These are phyloP conservation scores for Tolypocladium paradoxum DNA, from an alignment of 2,329 filamentous ascomycete genomes.

Conservation along the genomic window DNA sequence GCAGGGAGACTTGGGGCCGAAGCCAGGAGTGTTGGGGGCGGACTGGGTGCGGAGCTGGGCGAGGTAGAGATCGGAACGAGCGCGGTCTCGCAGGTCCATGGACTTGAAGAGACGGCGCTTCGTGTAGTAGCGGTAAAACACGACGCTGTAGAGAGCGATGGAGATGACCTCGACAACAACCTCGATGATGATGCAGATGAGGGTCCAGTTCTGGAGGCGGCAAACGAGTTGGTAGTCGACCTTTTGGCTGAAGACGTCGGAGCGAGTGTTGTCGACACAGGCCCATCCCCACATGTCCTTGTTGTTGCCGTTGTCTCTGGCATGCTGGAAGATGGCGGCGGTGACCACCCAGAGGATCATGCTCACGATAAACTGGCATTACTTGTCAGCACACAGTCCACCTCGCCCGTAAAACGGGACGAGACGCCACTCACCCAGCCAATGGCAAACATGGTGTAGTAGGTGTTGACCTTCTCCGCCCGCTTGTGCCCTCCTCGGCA, in stretches of 20 bases:
- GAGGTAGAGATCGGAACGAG: slow-evolving; percentile 89
- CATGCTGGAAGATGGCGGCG: slow-evolving; percentile 72
- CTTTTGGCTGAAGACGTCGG: slow-evolving; percentile 65
- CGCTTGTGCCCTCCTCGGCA: slow-evolving; percentile 77
- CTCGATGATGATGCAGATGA: slow-evolving; percentile 96
- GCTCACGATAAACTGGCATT: slow-evolving; percentile 64
- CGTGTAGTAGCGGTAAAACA: slow-evolving; percentile 96
- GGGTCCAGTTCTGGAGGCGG: slow-evolving; percentile 83
- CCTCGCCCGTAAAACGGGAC: background rate
- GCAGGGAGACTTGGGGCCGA: slow-evolving; percentile 52
- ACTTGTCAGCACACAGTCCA: background rate
- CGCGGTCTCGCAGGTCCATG: slow-evolving; percentile 91
- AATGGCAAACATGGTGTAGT: slow-evolving; percentile 91
- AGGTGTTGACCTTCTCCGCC: slow-evolving; percentile 86
- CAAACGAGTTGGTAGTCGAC: slow-evolving; percentile 86
- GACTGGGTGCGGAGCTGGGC: slow-evolving; percentile 76
- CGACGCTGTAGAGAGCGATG: slow-evolving; percentile 83
- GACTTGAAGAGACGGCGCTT: slow-evolving; percentile 93
- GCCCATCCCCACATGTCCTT: slow-evolving; percentile 98
- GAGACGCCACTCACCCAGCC: slow-evolving; percentile 44
- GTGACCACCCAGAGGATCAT: slow-evolving; percentile 87
- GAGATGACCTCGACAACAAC: slow-evolving; percentile 85
- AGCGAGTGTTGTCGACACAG: slow-evolving; percentile 80
- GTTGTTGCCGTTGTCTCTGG: slow-evolving; percentile 55
- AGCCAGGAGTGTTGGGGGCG: slow-evolving; percentile 88